Base-by-base conservation (phyloP, 495 filamentous ascomycete species). In the Hypoxylon rickii region DNA sequence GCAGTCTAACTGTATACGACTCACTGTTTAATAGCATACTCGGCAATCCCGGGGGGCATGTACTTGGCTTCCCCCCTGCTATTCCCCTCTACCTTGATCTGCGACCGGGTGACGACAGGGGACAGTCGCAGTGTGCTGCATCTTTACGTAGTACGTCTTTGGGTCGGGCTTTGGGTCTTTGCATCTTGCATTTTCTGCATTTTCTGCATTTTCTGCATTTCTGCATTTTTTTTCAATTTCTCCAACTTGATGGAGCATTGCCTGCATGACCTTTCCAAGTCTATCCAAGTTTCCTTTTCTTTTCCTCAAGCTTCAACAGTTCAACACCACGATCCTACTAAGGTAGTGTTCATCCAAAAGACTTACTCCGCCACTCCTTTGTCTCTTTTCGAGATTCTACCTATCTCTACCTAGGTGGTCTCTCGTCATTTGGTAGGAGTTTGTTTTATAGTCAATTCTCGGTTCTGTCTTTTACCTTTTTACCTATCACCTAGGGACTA, bases 301-400 rank as follows among this genome's bases (percentile, higher is more conserved):
- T 55, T 48, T 50, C 38, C 24, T 50, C 44, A 49, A 42, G 50
- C 42, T 55, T 60, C 58, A 63, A 49, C 54, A 59, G 37, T 37
- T 20, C 39, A 51, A 55, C 33, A 16, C 45, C 21, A 20, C 24
- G 10, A 29, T 10, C 24, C 44, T 13, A 11, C 44, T n/a, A 50
- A 42, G 54, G 46, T 39, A 50, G 21, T 57, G 53, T 52, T 53
- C 51, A 52, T 3, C 21, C 45, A 50, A 36, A 58, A 68, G 78
- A 79, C 77, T 79, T 79, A 79, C 77, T 79, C 77, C 76, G 76
- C 76, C 76, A 62, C 71, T 79, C 75, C 48, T 74, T 73, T 68
- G 44, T 66, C 46, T 58, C 49, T 55, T 49, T 46, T 24, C 29
- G 66, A 58, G 59, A 53, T 48, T 38, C 36, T 56, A 44, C 24